Base-by-base conservation (phyloP, 495 filamentous ascomycete species). In the Xylaria bambusicola region DNA sequence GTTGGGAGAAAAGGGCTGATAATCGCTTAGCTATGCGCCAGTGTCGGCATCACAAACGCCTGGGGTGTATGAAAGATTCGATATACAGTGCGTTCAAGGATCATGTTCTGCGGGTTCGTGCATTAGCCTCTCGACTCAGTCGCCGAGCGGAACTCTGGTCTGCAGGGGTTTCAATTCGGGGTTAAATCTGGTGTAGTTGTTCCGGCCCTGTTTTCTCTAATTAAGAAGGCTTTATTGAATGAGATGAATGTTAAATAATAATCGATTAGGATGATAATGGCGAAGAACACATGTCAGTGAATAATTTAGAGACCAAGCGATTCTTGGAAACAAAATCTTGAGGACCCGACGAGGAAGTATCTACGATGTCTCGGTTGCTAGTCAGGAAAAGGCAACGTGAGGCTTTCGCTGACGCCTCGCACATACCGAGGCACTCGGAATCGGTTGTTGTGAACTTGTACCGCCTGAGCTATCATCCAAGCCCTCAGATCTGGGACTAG, bases 91-190 rank as follows among this genome's bases (percentile, higher is more conserved):
- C 36, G 10, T 33, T 10, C 31, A 33, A 10, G 10, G 6, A 33
- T n/a, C 31, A 15, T 38, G 7, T 15, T 15, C 6, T 38, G 15
- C 13, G 36, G 6, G 5, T 7, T 3, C 6, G 36, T 13, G 12
- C 36, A 7, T 8, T 8, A 38, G 36, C 36, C 36, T 13, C 36
- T 7, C 36, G 12, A 38, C 7, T 6, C 5, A 27, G 23, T 52
- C 50, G 50, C 50, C 50, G 35, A 52, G 18, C 7, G 12, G 21
- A 31, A 38, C 36, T 38, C 29, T 33, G 5, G 48, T 51, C 10
- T 53, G 18, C 50, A 26, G 50, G 50, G 36, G 8, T 53, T 12
- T 2, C 35, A 17, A 53, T 53, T 51, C 33, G 50, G 26, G 13
- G 9, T 38, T 15, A 15, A 13, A 38, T 15, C 7, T 15, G 13